Conservation (phyloP, 2,329 filamentous ascomycete species). For the Chrysoporthe cubensis region DNA sequence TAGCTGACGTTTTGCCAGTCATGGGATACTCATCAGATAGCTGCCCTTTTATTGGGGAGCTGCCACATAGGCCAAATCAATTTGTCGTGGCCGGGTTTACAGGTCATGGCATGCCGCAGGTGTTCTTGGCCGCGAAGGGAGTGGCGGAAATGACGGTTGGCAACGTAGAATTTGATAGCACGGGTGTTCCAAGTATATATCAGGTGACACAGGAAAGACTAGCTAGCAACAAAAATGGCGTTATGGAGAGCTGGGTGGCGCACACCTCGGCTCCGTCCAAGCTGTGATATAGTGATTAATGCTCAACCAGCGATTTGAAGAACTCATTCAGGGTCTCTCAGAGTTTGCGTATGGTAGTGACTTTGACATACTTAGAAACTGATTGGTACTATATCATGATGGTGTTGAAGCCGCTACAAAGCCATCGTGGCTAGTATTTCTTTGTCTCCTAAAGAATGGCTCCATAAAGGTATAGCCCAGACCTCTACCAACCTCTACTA, state of each 20-base stretch:
- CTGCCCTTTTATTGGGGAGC: slow-evolving; percentile 47
- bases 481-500: too few relatives aligned
- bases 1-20: slow-evolving; percentile 35
- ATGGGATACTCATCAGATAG: slow-evolving; percentile 49
- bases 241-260: slow-evolving; percentile 24
- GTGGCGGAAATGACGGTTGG: slow-evolving; percentile 45
- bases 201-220: slow-evolving; percentile 39
- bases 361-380: not conserved
- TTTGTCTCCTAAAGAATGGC: too few relatives aligned
- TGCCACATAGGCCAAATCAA: slow-evolving; percentile 45
- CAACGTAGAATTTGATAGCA: slow-evolving; percentile 38
- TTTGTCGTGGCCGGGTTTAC: slow-evolving; percentile 54
- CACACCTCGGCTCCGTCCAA: slow-evolving; percentile 15
- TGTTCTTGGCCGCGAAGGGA: slow-evolving; percentile 46
- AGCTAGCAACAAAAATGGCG: slow-evolving; percentile 27
- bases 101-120: slow-evolving; percentile 55
- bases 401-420: too few relatives aligned
- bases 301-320: not conserved
- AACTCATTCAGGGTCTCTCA: not conserved
- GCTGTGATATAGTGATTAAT: not conserved
- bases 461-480: too few relatives aligned
- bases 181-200: slow-evolving; percentile 43
- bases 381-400: too few relatives aligned
- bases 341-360: not conserved
- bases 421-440: too few relatives aligned